Evolutionary conservation across 495 filamentous ascomycete genomes (phyloP).

Genomic region (Talaromyces thailandensis): DNA sequence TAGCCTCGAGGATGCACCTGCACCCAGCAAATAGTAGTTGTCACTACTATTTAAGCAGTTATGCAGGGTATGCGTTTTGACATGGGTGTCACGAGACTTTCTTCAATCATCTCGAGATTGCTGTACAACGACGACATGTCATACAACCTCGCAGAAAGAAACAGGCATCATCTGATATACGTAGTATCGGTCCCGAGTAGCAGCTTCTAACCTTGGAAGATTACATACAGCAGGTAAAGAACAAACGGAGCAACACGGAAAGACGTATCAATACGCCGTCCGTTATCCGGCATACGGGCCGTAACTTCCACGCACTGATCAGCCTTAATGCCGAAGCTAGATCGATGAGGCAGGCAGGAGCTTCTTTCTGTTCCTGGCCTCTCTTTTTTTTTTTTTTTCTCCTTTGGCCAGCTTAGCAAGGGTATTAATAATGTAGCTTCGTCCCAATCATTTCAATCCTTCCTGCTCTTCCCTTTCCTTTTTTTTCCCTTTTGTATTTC

Average conservation of each 20-base stretch:
- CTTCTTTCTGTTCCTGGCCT: slow-evolving; percentile 1
- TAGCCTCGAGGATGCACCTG: background rate
- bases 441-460: background rate
- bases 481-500: background rate
- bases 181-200: background rate
- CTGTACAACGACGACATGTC: background rate
- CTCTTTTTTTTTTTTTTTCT: background rate
- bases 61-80: background rate
- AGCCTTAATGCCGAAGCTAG: background rate
- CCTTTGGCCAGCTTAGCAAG: background rate
- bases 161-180: background rate
- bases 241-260: background rate
- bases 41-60: background rate
- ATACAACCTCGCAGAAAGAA: background rate
- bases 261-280: background rate
- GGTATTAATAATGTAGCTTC: slow-evolving; percentile 1
- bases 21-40: background rate
- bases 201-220: background rate
- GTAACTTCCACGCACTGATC: background rate
- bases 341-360: background rate
- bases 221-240: background rate
- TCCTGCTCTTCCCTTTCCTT: background rate
- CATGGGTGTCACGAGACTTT: background rate
- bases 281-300: background rate
- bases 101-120: background rate